phyloP scores from a whole-genome alignment of 2,329 filamentous ascomycete genomes.

The Xylaria sp. region DNA sequence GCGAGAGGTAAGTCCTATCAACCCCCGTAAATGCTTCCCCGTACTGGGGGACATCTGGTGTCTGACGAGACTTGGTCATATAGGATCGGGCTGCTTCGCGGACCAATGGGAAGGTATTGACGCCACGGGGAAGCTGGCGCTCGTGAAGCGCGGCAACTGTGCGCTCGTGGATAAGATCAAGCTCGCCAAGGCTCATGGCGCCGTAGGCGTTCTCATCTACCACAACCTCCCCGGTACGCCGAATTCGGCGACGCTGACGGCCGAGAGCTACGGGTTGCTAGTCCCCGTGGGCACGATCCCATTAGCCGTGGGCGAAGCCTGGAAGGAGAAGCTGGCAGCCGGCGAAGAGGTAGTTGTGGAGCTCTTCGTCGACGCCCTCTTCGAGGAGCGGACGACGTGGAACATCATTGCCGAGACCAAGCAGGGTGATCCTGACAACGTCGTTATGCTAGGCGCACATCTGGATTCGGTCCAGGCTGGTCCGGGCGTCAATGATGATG shows the following conservation, averaged over 20 bases:
- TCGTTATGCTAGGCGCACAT: constrained; percentile 57
- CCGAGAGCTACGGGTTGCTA: constrained; percentile 52
- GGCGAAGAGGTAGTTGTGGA: constrained; percentile 52
- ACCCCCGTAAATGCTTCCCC: too few relatives aligned
- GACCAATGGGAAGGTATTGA: constrained; percentile 60
- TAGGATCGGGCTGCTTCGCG: constrained; percentile 52
- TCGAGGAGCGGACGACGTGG: constrained; percentile 54
- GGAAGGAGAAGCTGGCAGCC: constrained; percentile 50
- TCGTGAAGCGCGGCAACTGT: constrained; percentile 59
- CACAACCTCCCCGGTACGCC: constrained; percentile 66
- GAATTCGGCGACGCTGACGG: constrained; percentile 64
- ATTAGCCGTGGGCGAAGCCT: constrained; percentile 52
- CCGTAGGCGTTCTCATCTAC: constrained; percentile 65
- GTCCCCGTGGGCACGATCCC: constrained; percentile 54
- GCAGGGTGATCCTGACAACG: constrained; percentile 56
- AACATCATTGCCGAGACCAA: constrained; percentile 59
- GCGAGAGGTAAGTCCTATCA: constrained; percentile 41
- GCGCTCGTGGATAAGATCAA: constrained; percentile 58
- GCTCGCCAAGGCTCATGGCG: constrained; percentile 57
- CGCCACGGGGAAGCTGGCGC: constrained; percentile 57
- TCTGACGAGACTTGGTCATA: constrained; percentile 1
- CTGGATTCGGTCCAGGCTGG: constrained; percentile 56
- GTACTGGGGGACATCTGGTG: constrained; percentile 37
- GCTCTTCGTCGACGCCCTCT: constrained; percentile 53
- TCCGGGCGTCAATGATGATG: constrained; percentile 57